Evolutionary conservation across 306 rosid species (phyloP).

Genomic region (Corylus avellana): DNA sequence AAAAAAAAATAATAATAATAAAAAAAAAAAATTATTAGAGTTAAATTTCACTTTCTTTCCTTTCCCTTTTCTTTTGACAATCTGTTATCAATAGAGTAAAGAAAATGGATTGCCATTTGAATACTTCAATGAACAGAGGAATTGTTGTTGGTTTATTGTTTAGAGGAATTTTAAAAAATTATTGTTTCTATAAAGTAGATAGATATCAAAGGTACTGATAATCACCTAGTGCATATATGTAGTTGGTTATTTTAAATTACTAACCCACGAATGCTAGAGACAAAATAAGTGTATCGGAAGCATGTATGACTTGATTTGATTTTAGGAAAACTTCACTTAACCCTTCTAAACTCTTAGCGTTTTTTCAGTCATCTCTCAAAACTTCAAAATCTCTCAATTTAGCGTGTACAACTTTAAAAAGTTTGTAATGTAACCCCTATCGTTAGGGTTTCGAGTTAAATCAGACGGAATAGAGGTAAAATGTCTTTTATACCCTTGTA

Average conservation of each 20-base stretch:
- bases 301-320: background rate
- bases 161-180: background rate
- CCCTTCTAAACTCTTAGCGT: no score
- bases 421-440: no score
- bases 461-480: no score
- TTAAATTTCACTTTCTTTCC: background rate
- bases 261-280: background rate
- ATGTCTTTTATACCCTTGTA: no score
- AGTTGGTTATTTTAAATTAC: conserved; percentile 11
- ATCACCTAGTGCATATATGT: background rate
- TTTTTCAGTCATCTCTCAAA: no score
- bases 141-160: background rate
- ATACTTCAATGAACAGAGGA: background rate
- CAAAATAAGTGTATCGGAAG: background rate
- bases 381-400: no score
- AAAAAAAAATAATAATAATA: no score
- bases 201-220: conserved; percentile 2
- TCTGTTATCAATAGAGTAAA: background rate
- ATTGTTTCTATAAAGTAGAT: background rate
- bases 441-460: no score
- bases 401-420: no score
- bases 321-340: background rate
- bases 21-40: background rate
- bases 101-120: background rate
- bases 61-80: background rate